Evolutionary conservation across 2,329 filamentous ascomycete species (phyloP).

Genomic region (Xylaria sp.): DNA sequence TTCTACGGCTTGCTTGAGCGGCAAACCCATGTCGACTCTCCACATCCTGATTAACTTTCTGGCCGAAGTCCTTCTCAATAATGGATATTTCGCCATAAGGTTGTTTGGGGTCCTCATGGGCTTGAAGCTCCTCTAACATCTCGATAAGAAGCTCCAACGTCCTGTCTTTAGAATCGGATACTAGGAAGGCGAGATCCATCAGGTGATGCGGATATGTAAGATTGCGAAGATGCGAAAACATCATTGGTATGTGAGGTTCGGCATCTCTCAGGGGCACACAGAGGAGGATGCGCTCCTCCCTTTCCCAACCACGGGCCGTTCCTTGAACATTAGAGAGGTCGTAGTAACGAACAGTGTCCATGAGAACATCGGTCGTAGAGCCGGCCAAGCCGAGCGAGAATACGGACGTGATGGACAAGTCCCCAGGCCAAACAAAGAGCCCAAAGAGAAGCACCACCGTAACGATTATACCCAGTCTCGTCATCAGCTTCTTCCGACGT

Average conservation of each 20-base stretch:
- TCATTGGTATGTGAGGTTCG: conserved; percentile 92
- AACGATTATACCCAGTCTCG: conserved; percentile 71
- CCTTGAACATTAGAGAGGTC: conserved; percentile 92
- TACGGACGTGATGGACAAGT: conserved; percentile 68
- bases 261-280: conserved; percentile 96
- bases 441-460: conserved; percentile 73
- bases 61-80: conserved; percentile 98
- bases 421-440: conserved; percentile 79
- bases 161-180: conserved; percentile 95
- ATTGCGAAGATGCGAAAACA: conserved; percentile 97
- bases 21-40: conserved; percentile 98
- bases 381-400: conserved; percentile 78
- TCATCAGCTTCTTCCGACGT: conserved; percentile 77
- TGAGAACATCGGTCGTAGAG: conserved; percentile 75
- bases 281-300: conserved; percentile 92
- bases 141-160: conserved; percentile 81
- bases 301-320: conserved; percentile 92
- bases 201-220: conserved; percentile 97
- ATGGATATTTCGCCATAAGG: conserved; percentile 96
- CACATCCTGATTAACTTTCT: conserved; percentile 97
- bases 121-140: conserved; percentile 82
- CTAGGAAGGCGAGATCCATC: conserved; percentile 94
- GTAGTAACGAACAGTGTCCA: conserved; percentile 97
- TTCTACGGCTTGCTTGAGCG: conserved; percentile 90
- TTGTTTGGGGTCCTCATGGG: conserved; percentile 79